A percentile compares a stretch with the other conserved stretches of the same genome.
These are phyloP conservation scores for Diaporthe capsici DNA, from an alignment of 2,329 filamentous ascomycete genomes.

Conservation along the genomic window DNA sequence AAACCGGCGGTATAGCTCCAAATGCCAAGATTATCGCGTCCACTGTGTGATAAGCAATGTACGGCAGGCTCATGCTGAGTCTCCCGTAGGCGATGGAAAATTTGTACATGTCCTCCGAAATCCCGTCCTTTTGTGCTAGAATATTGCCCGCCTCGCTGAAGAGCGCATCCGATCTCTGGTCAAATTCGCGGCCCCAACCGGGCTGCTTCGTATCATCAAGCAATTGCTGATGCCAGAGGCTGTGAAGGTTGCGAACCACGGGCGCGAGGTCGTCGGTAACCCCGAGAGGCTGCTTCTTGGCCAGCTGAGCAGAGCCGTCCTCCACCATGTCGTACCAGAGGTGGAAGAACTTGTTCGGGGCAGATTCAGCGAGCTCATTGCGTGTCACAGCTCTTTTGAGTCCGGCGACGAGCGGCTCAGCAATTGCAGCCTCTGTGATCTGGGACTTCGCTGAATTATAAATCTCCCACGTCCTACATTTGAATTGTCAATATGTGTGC, in stretches of 20 bases:
- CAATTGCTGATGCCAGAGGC: conserved; percentile 32
- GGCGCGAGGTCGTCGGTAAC: conserved; percentile 18
- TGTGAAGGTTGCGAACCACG: conserved; percentile 21
- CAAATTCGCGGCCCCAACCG: conserved; percentile 21
- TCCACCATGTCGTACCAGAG: conserved; percentile 36
- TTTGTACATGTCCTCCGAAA: conserved; percentile 29
- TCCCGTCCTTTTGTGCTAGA: background rate
- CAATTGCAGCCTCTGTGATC: conserved; percentile 4
- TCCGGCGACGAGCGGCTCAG: conserved; percentile 9
- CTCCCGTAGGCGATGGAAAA: conserved; percentile 30
- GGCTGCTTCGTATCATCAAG: conserved; percentile 30
- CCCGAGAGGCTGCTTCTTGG: conserved; percentile 29
- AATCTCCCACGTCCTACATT: conserved; percentile 18
- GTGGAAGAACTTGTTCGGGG: conserved; percentile 16
- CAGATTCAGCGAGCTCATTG: background rate
- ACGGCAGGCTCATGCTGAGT: conserved; percentile 31
- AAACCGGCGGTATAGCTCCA: conserved; percentile 1
- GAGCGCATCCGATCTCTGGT: conserved; percentile 14
- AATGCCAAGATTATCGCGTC: conserved; percentile 32
- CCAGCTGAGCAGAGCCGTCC: conserved; percentile 20
- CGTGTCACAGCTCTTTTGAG: conserved; percentile 16
- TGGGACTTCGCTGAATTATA: conserved; percentile 8
- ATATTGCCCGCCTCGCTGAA: conserved; percentile 23
- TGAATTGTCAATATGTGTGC: background rate
- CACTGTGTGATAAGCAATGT: conserved; percentile 34